phyloP scores from a whole-genome alignment of 179 eudicot species.

The Camellia oleifera region DNA sequence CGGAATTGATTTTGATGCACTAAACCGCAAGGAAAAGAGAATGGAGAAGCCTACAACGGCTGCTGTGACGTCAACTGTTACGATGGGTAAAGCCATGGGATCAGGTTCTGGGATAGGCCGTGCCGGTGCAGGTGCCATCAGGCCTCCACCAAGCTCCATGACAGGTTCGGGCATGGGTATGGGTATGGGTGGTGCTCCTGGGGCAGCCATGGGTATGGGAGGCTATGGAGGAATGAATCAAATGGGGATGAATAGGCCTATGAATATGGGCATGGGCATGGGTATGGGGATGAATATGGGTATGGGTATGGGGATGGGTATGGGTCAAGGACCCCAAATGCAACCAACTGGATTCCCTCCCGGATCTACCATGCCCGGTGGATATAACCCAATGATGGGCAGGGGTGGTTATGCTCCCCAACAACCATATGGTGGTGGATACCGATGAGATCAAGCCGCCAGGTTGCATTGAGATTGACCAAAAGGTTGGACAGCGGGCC shows the following conservation, averaged over 20 bases:
- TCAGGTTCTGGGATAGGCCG: slow-evolving; percentile 97
- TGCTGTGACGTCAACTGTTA: slow-evolving; percentile 53
- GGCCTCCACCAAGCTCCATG: slow-evolving; percentile 60
- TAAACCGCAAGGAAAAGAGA: slow-evolving; percentile 94
- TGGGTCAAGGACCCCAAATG: slow-evolving; percentile 55
- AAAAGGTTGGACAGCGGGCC: neutral
- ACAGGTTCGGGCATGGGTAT: slow-evolving; percentile 53
- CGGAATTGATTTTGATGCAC: slow-evolving; percentile 92
- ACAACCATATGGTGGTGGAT: slow-evolving; percentile 84
- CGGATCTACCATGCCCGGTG: slow-evolving; percentile 49
- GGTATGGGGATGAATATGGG: slow-evolving; percentile 51
- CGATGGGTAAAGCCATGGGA: slow-evolving; percentile 99
- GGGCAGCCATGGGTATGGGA: slow-evolving; percentile 39
- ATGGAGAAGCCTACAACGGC: slow-evolving; percentile 79
- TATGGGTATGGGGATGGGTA: slow-evolving; percentile 48
- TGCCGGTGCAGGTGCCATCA: slow-evolving; percentile 60
- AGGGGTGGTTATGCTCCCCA: slow-evolving; percentile 70
- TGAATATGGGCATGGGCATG: slow-evolving; percentile 50
- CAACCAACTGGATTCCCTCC: slow-evolving; percentile 48
- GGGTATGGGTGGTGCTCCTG: slow-evolving; percentile 22
- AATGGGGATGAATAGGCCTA: slow-evolving; percentile 48
- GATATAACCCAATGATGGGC: slow-evolving; percentile 79
- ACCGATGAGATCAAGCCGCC: slow-evolving; percentile 32
- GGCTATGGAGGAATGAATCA: neutral
- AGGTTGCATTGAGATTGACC: neutral